Evolutionary conservation across 2,329 filamentous ascomycete genomes (phyloP).

Genomic region (Sporothrix variecibatus): DNA sequence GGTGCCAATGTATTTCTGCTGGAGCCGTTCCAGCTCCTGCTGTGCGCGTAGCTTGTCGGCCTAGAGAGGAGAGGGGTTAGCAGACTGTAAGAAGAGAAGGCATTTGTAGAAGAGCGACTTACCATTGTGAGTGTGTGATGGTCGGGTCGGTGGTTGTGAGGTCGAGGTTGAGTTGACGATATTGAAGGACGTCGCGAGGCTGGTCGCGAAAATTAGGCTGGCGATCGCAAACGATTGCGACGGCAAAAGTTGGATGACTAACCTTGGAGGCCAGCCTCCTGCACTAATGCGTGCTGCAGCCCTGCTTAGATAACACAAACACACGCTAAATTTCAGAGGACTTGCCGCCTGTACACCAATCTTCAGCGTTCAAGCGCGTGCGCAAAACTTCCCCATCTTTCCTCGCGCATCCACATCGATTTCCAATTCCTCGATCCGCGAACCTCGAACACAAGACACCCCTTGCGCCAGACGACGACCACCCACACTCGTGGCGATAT

Average conservation of each 20-base stretch:
- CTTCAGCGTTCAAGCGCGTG: not conserved
- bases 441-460: not conserved
- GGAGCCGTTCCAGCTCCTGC: conserved; percentile 95
- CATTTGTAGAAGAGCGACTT: not conserved
- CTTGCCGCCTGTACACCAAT: not conserved
- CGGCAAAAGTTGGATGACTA: conserved; percentile 19
- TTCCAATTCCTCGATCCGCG: not conserved
- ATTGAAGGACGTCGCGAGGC: not conserved
- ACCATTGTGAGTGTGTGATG: not conserved
- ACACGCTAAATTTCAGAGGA: not conserved
- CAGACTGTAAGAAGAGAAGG: not conserved
- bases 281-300: not conserved
- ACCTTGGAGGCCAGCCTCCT: not conserved
- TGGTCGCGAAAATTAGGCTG: conserved; percentile 15
- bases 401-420: not conserved
- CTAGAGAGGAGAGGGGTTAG: conserved; percentile 44
- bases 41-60: conserved; percentile 97
- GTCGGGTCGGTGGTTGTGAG: not conserved
- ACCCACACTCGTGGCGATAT: not conserved
- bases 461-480: conserved; percentile 9
- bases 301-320: conserved; percentile 2
- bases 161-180: not conserved
- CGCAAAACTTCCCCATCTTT: not conserved
- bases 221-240: not conserved
- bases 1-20: conserved; percentile 93